Conservation (phyloP, 768 basidiomycete species). For the Amanita thiersii region DNA sequence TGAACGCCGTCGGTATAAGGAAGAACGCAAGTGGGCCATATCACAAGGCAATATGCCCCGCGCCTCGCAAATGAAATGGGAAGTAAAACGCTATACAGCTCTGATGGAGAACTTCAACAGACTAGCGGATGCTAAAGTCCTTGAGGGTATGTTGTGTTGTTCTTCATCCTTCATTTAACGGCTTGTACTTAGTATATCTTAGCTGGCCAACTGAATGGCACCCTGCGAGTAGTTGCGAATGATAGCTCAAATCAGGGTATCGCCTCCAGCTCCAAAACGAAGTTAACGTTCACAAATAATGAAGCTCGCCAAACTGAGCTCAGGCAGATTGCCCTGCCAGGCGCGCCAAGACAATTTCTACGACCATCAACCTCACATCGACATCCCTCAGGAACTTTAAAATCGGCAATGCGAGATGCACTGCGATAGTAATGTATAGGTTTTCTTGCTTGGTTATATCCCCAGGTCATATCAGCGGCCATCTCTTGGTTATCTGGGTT, state of each 20-base stretch:
- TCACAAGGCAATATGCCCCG: constrained; percentile 71
- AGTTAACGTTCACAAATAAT: background rate
- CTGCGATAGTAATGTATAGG: constrained; percentile 5
- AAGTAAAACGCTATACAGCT: constrained; percentile 72
- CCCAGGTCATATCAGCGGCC: background rate
- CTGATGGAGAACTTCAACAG: constrained; percentile 75
- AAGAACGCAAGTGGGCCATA: constrained; percentile 82
- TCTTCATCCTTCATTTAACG: background rate
- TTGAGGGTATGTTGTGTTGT: constrained; percentile 42
- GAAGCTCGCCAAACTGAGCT: constrained; percentile 3
- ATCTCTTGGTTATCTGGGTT: background rate
- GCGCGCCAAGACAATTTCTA: background rate
- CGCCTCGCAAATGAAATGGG: constrained; percentile 76
- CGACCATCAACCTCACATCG: constrained; percentile 1
- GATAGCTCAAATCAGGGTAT: constrained; percentile 1
- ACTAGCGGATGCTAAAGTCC: constrained; percentile 63
- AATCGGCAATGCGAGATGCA: constrained; percentile 8
- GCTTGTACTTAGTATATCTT: background rate
- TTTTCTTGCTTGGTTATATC: too few species aligned
- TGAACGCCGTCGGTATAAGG: constrained; percentile 74
- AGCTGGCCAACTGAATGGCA: constrained; percentile 6
- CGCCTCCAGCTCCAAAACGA: constrained; percentile 5
- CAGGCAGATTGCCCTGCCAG: background rate
- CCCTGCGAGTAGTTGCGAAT: background rate
- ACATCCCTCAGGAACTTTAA: constrained; percentile 7